These are phyloP conservation scores for Margaritispora aquatica DNA, from an alignment of 495 filamentous ascomycete genomes.

Conservation along the genomic window DNA sequence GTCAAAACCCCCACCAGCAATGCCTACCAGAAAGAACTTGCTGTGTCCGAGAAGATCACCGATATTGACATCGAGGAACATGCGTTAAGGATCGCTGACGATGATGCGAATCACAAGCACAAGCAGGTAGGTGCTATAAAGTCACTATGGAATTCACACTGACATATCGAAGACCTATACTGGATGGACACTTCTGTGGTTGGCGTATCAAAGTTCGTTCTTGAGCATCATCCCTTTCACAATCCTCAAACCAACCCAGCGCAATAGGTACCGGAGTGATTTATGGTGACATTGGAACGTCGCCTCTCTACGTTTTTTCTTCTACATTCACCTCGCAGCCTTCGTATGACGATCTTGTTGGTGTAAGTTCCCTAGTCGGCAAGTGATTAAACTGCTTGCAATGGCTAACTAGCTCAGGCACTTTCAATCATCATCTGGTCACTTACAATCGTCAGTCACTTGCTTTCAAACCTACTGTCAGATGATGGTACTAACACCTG, in stretches of 20 bases:
- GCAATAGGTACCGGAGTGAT: conserved; percentile 51
- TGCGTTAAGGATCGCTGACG: conserved; percentile 22
- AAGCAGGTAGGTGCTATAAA: conserved; percentile 25
- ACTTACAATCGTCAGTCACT: conserved; percentile 35
- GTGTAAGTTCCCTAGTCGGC: conserved; percentile 22
- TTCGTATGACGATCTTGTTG: conserved; percentile 54
- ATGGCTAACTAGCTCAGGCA: conserved; percentile 25
- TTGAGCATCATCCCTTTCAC: not conserved
- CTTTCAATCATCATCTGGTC: conserved; percentile 72
- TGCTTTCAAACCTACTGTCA: not conserved
- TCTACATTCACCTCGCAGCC: conserved; percentile 59
- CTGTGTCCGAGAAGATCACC: conserved; percentile 9
- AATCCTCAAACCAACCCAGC: not conserved
- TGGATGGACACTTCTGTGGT: conserved; percentile 38
- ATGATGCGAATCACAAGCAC: conserved; percentile 24
- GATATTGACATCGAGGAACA: conserved; percentile 15
- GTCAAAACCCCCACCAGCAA: conserved; percentile 3
- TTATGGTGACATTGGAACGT: conserved; percentile 74
- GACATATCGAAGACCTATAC: conserved; percentile 36
- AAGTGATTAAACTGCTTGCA: not conserved
- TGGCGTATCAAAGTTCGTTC: conserved; percentile 33
- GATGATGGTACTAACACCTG: not conserved
- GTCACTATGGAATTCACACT: not conserved
- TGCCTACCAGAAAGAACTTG: conserved; percentile 1
- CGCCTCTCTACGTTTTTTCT: conserved; percentile 45